These are phyloP conservation scores for Irineochytrium annulatum DNA, from an alignment of 192 early-diverging fungal genomes.

Conservation along the genomic window DNA sequence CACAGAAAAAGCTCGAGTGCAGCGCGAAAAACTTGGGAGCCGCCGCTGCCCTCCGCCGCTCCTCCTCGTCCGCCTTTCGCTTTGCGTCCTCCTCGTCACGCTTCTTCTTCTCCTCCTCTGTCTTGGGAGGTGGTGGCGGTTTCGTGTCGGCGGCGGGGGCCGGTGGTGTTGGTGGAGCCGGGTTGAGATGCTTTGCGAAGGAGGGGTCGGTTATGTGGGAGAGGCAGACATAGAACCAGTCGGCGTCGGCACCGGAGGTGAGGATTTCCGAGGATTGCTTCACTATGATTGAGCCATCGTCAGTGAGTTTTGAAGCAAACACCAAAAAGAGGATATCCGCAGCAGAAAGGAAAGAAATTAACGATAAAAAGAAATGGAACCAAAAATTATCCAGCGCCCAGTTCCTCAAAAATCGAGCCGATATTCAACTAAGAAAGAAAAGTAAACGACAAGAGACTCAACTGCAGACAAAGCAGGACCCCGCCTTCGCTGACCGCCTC, in stretches of 20 bases:
- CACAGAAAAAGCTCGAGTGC: not conserved
- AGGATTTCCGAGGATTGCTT: conserved; percentile 7
- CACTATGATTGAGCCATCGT: not conserved
- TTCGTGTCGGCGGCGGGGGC: not conserved
- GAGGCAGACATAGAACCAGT: conserved; percentile 23
- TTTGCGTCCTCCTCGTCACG: not conserved
- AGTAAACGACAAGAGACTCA: conserved; percentile 1
- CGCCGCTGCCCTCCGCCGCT: not conserved
- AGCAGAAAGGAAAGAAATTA: not conserved
- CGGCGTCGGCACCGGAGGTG: conserved; percentile 12
- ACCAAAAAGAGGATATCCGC: not conserved
- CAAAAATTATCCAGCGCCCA: not conserved
- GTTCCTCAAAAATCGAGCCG: not conserved
- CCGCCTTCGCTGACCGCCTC: conserved; percentile 14
- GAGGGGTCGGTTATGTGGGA: conserved; percentile 12
- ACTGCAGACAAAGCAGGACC: conserved; percentile 18
- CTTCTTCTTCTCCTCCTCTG: not conserved
- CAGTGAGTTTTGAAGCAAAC: not conserved
- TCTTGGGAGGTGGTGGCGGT: not conserved
- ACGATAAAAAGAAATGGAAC: not conserved
- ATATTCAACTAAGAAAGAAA: not conserved
- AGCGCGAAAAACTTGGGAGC: not conserved
- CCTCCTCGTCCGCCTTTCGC: not conserved
- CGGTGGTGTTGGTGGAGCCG: not conserved
- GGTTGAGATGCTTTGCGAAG: conserved; percentile 1